Base-by-base conservation (phyloP, 2,329 filamentous ascomycete genomes). In the Metarhizium guizhouense region DNA sequence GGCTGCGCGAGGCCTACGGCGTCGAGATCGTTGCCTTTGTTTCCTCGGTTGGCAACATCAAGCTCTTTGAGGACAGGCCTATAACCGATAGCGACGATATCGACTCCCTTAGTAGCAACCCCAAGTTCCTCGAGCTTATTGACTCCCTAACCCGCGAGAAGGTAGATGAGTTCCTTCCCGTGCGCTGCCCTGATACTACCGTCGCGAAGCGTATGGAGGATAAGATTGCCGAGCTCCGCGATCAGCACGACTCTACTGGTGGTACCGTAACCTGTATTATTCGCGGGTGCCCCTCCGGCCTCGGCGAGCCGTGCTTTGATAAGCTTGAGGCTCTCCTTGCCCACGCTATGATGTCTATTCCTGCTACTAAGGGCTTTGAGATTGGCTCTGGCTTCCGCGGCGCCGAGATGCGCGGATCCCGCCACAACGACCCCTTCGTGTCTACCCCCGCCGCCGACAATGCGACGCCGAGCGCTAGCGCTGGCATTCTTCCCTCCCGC, bases 181-280 rank as follows among this genome's bases (percentile, higher is more conserved):
- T 96, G 51, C 84, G 94, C 32, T 96, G 92, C 75, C 94, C 94
- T 5, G 78, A 93, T 66, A 72, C 78, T 40, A 79, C 78, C 6
- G 79, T 79, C 4, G 77, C 82, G n/a, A 76, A 76, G 59, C 81
- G 81, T 62, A 97, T 97, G 91, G 87, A 87, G 64, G 79, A 87
- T 10, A 74, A 83, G 62, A 92, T 97, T 63, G 87, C 85, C 63
- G 81, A 86, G 49, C 92, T 87, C 75, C 81, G 86, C 55, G 90
- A 95, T 63, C 79, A 78, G 57, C 73, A 90, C 57, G 93, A 97
- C 76, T 93, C 87, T 74, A 96, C 95, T 62, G 94, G 94, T 57
- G 94, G 94, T 58, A 95, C 90, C 13, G 91, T 97, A 18, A 96
- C 91, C 49, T 97, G 93, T 65, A 88, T 97, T 43, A 91, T 97